Evolutionary conservation across 2,329 filamentous ascomycete genomes (phyloP).

Genomic region (Pestalotiopsis fici): DNA sequence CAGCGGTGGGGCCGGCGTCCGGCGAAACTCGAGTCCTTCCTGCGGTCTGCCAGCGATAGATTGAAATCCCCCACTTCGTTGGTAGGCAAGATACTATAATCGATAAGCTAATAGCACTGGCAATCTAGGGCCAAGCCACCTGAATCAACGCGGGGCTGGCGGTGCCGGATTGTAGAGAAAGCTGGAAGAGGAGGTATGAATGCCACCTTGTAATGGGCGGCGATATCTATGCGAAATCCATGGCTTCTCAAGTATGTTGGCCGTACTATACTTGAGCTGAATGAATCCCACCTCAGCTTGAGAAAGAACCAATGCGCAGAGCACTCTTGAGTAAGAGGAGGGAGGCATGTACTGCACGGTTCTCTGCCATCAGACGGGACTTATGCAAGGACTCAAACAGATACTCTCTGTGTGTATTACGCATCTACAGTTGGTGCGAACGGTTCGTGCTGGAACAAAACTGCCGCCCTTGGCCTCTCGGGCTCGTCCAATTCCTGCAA

Average conservation of each 20-base stretch:
- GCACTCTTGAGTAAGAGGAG: too few species aligned
- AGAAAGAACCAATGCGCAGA: too few species aligned
- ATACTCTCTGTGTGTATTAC: background rate
- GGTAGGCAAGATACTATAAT: background rate
- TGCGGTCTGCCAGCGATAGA: constrained; percentile 2
- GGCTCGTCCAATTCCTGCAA: background rate
- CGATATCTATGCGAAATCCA: background rate
- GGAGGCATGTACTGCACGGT: background rate
- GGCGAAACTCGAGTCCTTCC: constrained; percentile 4
- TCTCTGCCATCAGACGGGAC: background rate
- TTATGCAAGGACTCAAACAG: background rate
- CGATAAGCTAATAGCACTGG: background rate
- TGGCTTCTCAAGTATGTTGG: background rate
- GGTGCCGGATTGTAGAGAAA: background rate
- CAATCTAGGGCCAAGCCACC: background rate
- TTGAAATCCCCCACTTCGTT: background rate
- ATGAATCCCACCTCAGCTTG: background rate
- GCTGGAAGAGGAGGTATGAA: background rate
- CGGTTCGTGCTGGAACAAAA: background rate
- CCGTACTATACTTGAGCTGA: background rate
- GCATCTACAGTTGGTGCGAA: background rate
- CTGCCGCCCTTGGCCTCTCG: background rate
- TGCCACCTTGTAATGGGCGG: background rate
- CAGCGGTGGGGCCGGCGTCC: background rate
- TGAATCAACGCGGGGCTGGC: background rate